Conservation (phyloP, 23 red algal species). For the Porphyridium purpureum region DNA sequence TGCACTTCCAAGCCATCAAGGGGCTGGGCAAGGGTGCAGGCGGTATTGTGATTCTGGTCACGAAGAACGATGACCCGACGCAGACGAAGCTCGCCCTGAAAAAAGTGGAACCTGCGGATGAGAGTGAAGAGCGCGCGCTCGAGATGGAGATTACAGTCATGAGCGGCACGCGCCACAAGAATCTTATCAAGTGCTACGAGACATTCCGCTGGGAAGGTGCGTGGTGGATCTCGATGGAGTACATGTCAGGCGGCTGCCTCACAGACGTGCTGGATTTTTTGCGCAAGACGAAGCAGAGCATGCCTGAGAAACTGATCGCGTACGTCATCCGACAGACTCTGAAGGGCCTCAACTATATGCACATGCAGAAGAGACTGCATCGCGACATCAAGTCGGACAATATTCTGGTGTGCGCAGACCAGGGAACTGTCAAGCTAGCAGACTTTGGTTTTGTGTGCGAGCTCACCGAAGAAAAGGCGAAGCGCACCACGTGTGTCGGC, state of each 20-base stretch:
- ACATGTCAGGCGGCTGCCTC: conserved; percentile 71
- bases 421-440: conserved; percentile 52
- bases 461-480: conserved; percentile 48
- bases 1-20: conserved; percentile 33
- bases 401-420: conserved; percentile 25
- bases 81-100: conserved; percentile 73
- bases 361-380: conserved; percentile 76
- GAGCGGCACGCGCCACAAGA: conserved; percentile 66
- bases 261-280: conserved; percentile 75
- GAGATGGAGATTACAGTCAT: conserved; percentile 96
- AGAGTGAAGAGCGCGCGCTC: conserved; percentile 32
- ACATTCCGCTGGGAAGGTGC: conserved; percentile 38
- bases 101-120: conserved; percentile 44
- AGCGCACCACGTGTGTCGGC: conserved; percentile 77
- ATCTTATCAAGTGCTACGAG: conserved; percentile 83
- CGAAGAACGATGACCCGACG: conserved; percentile 11
- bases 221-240: conserved; percentile 95
- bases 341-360: conserved; percentile 65
- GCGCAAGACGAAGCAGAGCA: conserved; percentile 12
- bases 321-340: conserved; percentile 72
- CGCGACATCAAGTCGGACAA: conserved; percentile 95
- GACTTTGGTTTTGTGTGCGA: conserved; percentile 95
- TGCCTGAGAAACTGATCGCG: conserved; percentile 69
- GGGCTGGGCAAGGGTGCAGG: conserved; percentile 71
- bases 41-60: conserved; percentile 64